phyloP scores from a whole-genome alignment of 31 red algal genomes.

The Pterothamnion heteromorphum region DNA sequence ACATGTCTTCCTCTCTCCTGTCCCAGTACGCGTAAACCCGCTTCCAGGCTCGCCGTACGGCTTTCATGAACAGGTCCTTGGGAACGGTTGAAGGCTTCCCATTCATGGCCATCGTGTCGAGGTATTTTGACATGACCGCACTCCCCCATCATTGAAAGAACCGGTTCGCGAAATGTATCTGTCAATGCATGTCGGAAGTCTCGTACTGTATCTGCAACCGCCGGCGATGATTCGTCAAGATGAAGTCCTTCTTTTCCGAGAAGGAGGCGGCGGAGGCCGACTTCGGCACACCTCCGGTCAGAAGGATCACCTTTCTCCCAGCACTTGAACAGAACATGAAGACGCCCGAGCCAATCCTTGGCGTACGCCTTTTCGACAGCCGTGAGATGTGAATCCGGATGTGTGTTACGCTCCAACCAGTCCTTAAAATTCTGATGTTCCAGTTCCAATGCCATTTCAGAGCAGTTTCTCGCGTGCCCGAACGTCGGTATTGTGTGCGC shows the following conservation, averaged over 20 bases:
- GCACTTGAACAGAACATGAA: background rate
- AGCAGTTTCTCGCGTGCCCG: no score
- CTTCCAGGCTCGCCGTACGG: no score
- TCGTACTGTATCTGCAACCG: background rate
- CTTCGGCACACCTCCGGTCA: background rate
- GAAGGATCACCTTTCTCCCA: background rate
- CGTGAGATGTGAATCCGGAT: background rate
- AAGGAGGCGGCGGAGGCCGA: background rate
- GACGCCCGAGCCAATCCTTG: background rate
- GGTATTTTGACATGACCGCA: no score
- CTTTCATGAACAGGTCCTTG: no score
- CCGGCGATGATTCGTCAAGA: background rate
- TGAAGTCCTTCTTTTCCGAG: background rate
- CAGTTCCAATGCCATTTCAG: no score
- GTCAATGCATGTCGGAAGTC: background rate
- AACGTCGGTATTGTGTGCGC: no score
- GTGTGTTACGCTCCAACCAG: no score
- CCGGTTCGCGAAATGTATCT: background rate
- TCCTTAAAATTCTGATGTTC: no score
- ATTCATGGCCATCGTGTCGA: no score
- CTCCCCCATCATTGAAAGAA: background rate
- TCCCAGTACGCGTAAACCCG: no score
- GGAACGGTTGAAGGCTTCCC: no score
- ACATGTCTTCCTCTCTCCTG: no score
- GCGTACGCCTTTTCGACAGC: background rate